A percentile compares a stretch with the other conserved stretches of the same genome.
Evolutionary conservation across 306 rosid genomes (phyloP).

Genomic region (Sphenostylis stenocarpa): DNA sequence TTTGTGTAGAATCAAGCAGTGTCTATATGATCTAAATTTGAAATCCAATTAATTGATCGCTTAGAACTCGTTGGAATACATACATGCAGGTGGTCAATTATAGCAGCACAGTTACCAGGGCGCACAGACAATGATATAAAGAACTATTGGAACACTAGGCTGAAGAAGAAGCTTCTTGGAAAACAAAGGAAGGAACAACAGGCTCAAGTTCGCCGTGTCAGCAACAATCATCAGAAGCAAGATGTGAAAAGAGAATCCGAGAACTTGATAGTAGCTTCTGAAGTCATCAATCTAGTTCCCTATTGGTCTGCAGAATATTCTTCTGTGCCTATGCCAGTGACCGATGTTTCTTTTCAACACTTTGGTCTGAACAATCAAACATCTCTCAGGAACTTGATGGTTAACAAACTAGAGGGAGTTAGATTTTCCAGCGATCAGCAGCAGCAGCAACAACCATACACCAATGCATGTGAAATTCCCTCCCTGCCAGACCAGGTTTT

Average conservation of each 20-base stretch:
- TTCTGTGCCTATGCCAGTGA: conserved; percentile 35
- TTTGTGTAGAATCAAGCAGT: not conserved
- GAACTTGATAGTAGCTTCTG: conserved; percentile 23
- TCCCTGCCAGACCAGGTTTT: conserved; percentile 31
- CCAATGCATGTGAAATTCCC: conserved; percentile 27
- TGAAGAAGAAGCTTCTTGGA: conserved; percentile 91
- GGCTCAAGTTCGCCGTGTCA: conserved; percentile 47
- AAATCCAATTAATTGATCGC: not conserved
- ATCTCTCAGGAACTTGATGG: conserved; percentile 43
- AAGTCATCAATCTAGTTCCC: conserved; percentile 39
- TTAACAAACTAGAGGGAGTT: conserved; percentile 51
- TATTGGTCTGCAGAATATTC: conserved; percentile 46
- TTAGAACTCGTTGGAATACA: not conserved
- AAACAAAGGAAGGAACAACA: conserved; percentile 70
- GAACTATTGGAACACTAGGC: conserved; percentile 95
- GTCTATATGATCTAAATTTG: not conserved
- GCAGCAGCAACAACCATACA: conserved; percentile 4
- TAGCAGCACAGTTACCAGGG: conserved; percentile 94
- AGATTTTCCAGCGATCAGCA: conserved; percentile 30
- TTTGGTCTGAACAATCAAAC: conserved; percentile 39
- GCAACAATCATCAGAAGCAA: conserved; percentile 41
- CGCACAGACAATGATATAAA: conserved; percentile 94
- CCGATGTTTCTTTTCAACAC: conserved; percentile 37
- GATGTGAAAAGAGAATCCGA: conserved; percentile 50
- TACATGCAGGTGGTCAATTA: conserved; percentile 85